phyloP scores from a whole-genome alignment of 2,329 filamentous ascomycete species.

The Grosmannia huntii region DNA sequence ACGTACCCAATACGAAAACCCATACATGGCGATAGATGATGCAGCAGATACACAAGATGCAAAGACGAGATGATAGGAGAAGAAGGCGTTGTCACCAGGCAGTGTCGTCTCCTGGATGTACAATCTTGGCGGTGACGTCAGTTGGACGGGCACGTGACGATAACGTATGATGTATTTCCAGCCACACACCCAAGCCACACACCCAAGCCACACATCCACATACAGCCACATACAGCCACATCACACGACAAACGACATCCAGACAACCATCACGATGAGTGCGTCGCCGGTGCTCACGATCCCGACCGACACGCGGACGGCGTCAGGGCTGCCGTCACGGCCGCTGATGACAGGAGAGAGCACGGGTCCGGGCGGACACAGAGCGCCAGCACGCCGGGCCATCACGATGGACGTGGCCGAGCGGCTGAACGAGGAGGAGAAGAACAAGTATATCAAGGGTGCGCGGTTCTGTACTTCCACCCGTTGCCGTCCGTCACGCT shows the following conservation, averaged over 20 bases:
- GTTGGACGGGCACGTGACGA: no score
- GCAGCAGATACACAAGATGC: no score
- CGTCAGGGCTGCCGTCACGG: background rate
- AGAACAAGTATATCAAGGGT: conserved; percentile 65
- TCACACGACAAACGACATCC: no score
- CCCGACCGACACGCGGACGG: conserved; percentile 19
- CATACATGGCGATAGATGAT: background rate
- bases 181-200: no score
- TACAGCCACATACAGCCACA: no score
- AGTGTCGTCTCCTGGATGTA: no score
- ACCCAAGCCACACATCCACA: no score
- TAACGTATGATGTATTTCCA: no score
- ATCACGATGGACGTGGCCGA: conserved; percentile 52
- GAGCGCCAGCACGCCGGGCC: conserved; percentile 2
- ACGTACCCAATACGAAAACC: conserved; percentile 8
- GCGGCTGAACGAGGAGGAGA: conserved; percentile 69
- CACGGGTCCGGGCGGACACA: background rate
- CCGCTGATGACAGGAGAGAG: background rate
- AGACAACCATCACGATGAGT: conserved; percentile 30
- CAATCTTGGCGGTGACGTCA: no score
- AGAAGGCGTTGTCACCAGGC: no score
- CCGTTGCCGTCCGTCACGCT: background rate
- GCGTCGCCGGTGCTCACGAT: conserved; percentile 32
- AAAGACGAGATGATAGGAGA: no score
- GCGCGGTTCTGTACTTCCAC: no score